Conservation (phyloP, 106 monocot genomes). For the Dendrobium catenatum region DNA sequence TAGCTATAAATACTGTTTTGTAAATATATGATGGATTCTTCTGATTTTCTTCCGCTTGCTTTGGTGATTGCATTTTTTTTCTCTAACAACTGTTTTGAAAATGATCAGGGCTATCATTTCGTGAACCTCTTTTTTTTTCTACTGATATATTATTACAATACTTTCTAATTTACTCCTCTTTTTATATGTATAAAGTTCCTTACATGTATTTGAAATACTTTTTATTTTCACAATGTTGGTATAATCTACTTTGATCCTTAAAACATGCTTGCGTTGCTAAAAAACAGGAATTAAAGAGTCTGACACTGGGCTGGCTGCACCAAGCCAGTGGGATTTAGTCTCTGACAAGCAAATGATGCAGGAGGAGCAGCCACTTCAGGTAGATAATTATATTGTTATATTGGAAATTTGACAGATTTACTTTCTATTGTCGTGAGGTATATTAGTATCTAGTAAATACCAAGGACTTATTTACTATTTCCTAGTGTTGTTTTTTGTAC, state of each 20-base stretch:
- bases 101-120: neutral
- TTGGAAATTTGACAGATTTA: neutral
- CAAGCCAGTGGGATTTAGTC: slow-evolving; percentile 96
- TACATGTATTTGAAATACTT: neutral
- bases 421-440: neutral
- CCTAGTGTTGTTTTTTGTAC: too few relatives aligned
- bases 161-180: neutral
- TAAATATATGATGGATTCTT: neutral
- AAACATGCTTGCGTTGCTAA: neutral
- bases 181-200: neutral
- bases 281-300: slow-evolving; percentile 93
- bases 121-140: neutral
- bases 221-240: neutral
- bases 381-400: slow-evolving; percentile 5
- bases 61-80: neutral
- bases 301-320: slow-evolving; percentile 89
- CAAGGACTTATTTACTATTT: neutral
- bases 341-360: slow-evolving; percentile 99
- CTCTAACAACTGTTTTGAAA: neutral
- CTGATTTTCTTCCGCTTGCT: neutral
- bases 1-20: neutral
- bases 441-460: neutral
- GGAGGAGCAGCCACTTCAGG: slow-evolving; percentile 97
- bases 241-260: neutral
- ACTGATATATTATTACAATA: neutral